Percentiles rank a stretch among this genome's conserved stretches.
These are phyloP conservation scores for Fusarium buxicola DNA, from an alignment of 2,329 filamentous ascomycete species.

Conservation along the genomic window DNA sequence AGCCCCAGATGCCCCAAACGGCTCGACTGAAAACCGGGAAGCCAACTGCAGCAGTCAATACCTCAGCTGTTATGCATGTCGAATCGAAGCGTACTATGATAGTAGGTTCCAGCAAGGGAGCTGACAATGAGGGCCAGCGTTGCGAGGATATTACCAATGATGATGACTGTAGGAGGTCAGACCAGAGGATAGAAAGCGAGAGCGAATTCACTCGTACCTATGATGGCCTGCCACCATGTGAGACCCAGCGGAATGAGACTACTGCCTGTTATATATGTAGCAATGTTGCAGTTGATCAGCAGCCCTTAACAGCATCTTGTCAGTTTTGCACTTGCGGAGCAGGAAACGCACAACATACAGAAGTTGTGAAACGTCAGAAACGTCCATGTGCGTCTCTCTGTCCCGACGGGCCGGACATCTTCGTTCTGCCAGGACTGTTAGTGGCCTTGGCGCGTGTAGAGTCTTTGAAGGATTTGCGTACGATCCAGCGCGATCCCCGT, in stretches of 20 bases:
- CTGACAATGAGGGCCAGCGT: constrained; percentile 55
- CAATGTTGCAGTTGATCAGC: constrained; percentile 60
- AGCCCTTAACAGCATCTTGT: constrained; percentile 50
- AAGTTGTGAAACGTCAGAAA: constrained; percentile 58
- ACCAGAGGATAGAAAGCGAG: not conserved
- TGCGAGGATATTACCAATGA: constrained; percentile 55
- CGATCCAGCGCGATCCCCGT: constrained; percentile 50
- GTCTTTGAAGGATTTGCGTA: constrained; percentile 25
- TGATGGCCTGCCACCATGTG: constrained; percentile 57
- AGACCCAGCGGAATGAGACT: constrained; percentile 56
- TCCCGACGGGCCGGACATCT: constrained; percentile 62
- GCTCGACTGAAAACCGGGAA: constrained; percentile 55
- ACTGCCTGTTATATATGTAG: constrained; percentile 55
- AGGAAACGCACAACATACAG: constrained; percentile 47
- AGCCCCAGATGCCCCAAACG: constrained; percentile 57
- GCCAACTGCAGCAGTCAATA: constrained; percentile 42
- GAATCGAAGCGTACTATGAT: constrained; percentile 50
- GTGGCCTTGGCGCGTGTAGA: not conserved
- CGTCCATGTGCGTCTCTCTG: constrained; percentile 56
- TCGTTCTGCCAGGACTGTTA: constrained; percentile 53
- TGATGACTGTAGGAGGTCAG: constrained; percentile 43
- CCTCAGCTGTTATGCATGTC: not conserved
- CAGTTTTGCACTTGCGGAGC: not conserved
- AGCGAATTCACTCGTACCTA: constrained; percentile 45
- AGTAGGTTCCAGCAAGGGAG: constrained; percentile 57